phyloP scores from a whole-genome alignment of 129 eudicot genomes.

The Centaurea solstitialis region DNA sequence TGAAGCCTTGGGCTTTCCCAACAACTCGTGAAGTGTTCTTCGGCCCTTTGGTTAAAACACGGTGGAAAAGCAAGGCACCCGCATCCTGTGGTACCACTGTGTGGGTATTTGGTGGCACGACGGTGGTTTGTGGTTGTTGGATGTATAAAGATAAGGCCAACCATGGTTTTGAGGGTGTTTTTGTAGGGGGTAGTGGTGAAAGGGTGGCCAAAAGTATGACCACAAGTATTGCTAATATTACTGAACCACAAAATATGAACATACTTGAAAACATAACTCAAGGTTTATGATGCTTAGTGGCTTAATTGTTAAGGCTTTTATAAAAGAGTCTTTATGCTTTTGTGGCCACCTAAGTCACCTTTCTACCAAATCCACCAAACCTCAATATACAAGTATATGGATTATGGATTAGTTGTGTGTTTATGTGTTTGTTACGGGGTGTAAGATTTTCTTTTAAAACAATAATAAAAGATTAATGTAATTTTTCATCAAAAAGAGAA shows the following conservation, averaged over 20 bases:
- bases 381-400: neutral
- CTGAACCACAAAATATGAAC: conserved; percentile 57
- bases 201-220: conserved; percentile 68
- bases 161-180: conserved; percentile 30
- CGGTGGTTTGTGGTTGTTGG: conserved; percentile 43
- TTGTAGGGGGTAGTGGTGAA: conserved; percentile 60
- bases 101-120: conserved; percentile 5
- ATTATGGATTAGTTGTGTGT: neutral
- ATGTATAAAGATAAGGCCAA: conserved; percentile 73
- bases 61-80: conserved; percentile 75
- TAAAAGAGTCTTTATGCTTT: conserved; percentile 28
- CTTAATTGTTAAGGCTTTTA: conserved; percentile 18
- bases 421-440: neutral
- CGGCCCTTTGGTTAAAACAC: conserved; percentile 62
- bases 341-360: conserved; percentile 61
- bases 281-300: conserved; percentile 2
- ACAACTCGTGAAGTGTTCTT: conserved; percentile 67
- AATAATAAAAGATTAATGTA: neutral
- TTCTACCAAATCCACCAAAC: conserved; percentile 35
- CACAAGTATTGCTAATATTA: conserved; percentile 50
- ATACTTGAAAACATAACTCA: conserved; percentile 54
- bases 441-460: neutral
- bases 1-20: conserved; percentile 83
- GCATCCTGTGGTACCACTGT: conserved; percentile 36
- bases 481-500: neutral